phyloP scores from a whole-genome alignment of 768 basidiomycete species.

The Tephrocybe sp. region DNA sequence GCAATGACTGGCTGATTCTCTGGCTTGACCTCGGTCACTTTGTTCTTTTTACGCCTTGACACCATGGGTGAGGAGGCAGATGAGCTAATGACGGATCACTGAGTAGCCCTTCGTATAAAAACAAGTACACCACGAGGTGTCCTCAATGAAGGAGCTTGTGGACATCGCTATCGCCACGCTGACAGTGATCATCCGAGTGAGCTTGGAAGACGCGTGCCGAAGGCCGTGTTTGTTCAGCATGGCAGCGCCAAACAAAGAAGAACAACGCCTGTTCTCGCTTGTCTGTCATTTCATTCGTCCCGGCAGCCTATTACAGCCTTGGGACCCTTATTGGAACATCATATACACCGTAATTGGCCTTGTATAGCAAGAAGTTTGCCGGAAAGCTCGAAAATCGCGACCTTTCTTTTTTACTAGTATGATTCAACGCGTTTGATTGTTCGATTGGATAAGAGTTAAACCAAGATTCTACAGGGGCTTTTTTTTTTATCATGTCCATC shows the following conservation, averaged over 20 bases:
- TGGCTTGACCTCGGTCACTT: not conserved
- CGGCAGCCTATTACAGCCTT: not conserved
- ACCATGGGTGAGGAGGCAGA: constrained; percentile 1
- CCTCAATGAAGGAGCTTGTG: constrained; percentile 2
- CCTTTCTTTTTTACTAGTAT: not conserved
- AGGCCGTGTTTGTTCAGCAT: not conserved
- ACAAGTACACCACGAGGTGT: constrained; percentile 1
- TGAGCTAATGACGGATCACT: not conserved
- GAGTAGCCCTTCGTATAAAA: not conserved
- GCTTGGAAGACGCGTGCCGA: not conserved
- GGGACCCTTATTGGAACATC: not conserved
- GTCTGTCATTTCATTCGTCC: too few relatives aligned
- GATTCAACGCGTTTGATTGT: constrained; percentile 5
- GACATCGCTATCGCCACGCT: not conserved
- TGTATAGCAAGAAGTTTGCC: not conserved
- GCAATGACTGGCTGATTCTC: not conserved
- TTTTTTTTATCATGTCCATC: constrained; percentile 12
- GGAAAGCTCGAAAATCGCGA: not conserved
- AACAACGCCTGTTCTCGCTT: not conserved
- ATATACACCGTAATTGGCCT: not conserved
- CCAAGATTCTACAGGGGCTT: not conserved
- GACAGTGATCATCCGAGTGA: not conserved
- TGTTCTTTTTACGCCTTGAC: not conserved
- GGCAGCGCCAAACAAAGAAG: constrained; percentile 1
- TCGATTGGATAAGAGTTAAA: not conserved